These are phyloP conservation scores for Amanita subjunquillea DNA, from an alignment of 768 basidiomycete species.

Conservation along the genomic window DNA sequence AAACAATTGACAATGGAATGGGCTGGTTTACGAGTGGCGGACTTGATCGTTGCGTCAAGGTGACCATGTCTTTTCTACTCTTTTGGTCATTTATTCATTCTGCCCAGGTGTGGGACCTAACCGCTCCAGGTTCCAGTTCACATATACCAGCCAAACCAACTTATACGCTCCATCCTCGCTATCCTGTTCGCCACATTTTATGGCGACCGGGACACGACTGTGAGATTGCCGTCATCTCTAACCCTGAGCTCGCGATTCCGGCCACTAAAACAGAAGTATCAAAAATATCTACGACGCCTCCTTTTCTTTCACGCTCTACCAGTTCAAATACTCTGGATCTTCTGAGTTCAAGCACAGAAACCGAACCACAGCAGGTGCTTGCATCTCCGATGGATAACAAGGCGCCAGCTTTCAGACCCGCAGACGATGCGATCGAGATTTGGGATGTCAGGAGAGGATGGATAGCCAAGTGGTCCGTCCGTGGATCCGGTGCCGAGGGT, in stretches of 20 bases:
- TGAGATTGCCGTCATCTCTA: slow-evolving; percentile 67
- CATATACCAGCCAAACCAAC: slow-evolving; percentile 55
- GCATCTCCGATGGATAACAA: slow-evolving; percentile 5
- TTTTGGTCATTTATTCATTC: neutral
- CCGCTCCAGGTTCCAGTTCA: slow-evolving; percentile 24
- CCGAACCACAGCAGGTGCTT: neutral
- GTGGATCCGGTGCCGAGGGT: slow-evolving; percentile 54
- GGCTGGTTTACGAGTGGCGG: slow-evolving; percentile 80
- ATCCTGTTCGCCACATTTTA: slow-evolving; percentile 58
- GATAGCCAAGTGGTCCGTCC: slow-evolving; percentile 76
- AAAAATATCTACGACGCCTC: neutral
- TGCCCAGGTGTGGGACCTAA: slow-evolving; percentile 63
- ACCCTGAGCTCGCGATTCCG: slow-evolving; percentile 34
- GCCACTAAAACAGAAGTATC: slow-evolving; percentile 13
- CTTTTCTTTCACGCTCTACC: neutral
- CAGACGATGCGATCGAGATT: slow-evolving; percentile 62
- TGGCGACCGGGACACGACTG: slow-evolving; percentile 76
- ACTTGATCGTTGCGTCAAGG: slow-evolving; percentile 73
- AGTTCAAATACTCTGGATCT: neutral
- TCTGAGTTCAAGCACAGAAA: neutral
- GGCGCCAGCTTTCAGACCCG: slow-evolving; percentile 4
- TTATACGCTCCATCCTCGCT: slow-evolving; percentile 67
- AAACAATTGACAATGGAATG: slow-evolving; percentile 23
- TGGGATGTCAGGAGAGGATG: slow-evolving; percentile 81
- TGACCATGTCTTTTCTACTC: slow-evolving; percentile 14